phyloP scores from a whole-genome alignment of 2,329 filamentous ascomycete species.

The Lecanicillium sp. region DNA sequence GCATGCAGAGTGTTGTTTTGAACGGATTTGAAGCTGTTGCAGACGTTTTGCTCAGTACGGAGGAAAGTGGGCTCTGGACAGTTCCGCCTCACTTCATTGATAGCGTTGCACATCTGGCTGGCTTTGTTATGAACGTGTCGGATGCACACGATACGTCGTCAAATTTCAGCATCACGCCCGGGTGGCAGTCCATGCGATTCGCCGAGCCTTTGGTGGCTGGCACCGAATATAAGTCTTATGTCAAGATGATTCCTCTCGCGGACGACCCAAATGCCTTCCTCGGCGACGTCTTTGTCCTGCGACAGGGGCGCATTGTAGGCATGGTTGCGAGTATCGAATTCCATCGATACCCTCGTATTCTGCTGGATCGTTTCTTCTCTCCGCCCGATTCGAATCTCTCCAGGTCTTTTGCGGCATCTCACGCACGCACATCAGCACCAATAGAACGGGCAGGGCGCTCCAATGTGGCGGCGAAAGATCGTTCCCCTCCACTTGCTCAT shows the following conservation, averaged over 20 bases:
- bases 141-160: conserved; percentile 49
- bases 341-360: conserved; percentile 58
- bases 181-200: conserved; percentile 49
- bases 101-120: conserved; percentile 50
- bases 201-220: conserved; percentile 38
- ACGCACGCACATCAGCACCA: too few species aligned
- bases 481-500: too few species aligned
- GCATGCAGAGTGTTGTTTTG: conserved; percentile 54
- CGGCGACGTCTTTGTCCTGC: conserved; percentile 51
- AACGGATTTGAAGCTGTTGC: conserved; percentile 19
- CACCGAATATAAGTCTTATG: conserved; percentile 51
- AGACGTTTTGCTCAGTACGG: conserved; percentile 39
- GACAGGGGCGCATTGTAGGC: conserved; percentile 43
- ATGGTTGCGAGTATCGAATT: conserved; percentile 55
- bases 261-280: conserved; percentile 35
- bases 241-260: conserved; percentile 49
- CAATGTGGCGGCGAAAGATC: too few species aligned
- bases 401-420: too few species aligned
- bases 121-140: conserved; percentile 52
- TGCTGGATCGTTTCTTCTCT: conserved; percentile 61
- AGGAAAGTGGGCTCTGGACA: conserved; percentile 35
- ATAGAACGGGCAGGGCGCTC: too few species aligned
- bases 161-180: conserved; percentile 51
- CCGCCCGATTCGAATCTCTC: conserved; percentile 29
- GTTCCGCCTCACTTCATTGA: conserved; percentile 53